phyloP scores from a whole-genome alignment of 1,139 yeast species.

The Blastobotrys arbuscula region DNA sequence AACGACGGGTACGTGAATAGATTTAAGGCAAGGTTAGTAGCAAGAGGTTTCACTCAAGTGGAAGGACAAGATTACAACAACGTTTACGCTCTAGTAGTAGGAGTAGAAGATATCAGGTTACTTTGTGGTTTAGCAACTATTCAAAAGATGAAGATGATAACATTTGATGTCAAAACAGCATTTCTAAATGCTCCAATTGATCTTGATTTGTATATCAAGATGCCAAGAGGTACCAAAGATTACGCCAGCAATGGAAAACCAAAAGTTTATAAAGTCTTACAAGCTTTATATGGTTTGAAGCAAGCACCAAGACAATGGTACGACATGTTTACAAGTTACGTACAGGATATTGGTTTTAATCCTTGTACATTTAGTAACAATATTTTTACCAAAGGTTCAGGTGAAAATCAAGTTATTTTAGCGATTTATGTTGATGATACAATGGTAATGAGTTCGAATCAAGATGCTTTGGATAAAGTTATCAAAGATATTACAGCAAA shows the following conservation, averaged over 20 bases:
- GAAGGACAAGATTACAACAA: background rate
- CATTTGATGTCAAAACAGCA: too few species aligned
- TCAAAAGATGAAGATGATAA: too few species aligned
- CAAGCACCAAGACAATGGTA: constrained; percentile 24
- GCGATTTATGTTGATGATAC: too few species aligned
- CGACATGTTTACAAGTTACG: too few species aligned
- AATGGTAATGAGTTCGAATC: too few species aligned
- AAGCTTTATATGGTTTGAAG: constrained; percentile 24
- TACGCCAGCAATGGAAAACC: background rate
- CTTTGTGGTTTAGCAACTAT: too few species aligned
- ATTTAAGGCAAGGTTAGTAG: background rate
- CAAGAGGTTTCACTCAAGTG: background rate
- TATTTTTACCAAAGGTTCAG: too few species aligned
- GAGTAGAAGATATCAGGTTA: background rate
- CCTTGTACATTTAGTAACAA: too few species aligned
- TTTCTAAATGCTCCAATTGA: constrained; percentile 20
- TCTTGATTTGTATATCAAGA: constrained; percentile 23
- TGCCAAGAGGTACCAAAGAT: constrained; percentile 17
- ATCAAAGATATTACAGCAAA: too few species aligned
- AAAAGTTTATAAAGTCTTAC: constrained; percentile 19
- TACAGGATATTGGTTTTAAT: background rate
- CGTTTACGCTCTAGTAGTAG: background rate
- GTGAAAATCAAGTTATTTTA: too few species aligned
- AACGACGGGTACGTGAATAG: background rate
- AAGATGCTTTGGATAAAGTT: too few species aligned